Percentiles rank a stretch among this genome's conserved stretches.
These are phyloP conservation scores for Trifolium dubium DNA, from an alignment of 306 rosid species.

Conservation along the genomic window DNA sequence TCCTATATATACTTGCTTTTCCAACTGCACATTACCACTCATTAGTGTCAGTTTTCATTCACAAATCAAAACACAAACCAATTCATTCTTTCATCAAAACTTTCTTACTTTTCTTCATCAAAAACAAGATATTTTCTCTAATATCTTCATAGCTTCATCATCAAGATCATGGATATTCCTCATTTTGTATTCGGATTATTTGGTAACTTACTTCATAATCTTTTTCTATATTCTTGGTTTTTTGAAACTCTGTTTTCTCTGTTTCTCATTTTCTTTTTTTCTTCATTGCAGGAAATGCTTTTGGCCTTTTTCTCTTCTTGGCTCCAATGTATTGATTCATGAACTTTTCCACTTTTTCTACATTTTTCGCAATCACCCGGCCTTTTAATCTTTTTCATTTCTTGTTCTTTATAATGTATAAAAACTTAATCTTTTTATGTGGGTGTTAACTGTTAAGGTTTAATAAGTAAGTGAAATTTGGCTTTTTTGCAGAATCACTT, in stretches of 20 bases:
- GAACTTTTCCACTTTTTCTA: neutral
- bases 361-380: neutral
- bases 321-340: conserved; percentile 64
- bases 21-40: conserved; percentile 4
- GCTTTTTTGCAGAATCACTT: conserved; percentile 62
- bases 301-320: conserved; percentile 87
- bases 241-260: neutral
- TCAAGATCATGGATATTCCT: conserved; percentile 9
- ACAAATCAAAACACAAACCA: neutral
- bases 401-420: neutral
- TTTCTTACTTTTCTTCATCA: neutral
- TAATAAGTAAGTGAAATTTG: conserved; percentile 15
- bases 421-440: neutral
- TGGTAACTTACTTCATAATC: conserved; percentile 45
- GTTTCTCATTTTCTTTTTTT: conserved; percentile 24
- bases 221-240: neutral
- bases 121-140: conserved; percentile 15
- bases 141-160: neutral
- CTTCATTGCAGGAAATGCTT: conserved; percentile 63
- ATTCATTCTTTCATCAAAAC: neutral
- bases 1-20: conserved; percentile 6
- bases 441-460: neutral
- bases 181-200: conserved; percentile 60
- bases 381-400: neutral
- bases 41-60: neutral